Percentiles rank a stretch among this genome's conserved stretches.
Conservation (phyloP, 495 filamentous ascomycete species). For the Daldinia concentrica region DNA sequence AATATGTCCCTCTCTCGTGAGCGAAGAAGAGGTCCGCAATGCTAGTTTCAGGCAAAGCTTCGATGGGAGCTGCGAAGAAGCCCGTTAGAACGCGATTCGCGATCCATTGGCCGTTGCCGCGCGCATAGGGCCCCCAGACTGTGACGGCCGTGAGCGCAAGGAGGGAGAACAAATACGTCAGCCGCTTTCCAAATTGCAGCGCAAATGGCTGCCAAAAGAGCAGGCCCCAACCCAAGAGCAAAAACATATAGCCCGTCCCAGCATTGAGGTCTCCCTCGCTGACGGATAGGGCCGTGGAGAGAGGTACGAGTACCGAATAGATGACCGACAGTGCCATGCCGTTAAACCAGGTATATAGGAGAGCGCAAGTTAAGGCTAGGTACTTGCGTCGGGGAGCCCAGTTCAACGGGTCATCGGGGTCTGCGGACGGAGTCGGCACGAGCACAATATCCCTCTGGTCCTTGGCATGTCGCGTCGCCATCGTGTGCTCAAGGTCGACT, state of each 20-base stretch:
- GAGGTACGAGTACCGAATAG: slow-evolving; percentile 68
- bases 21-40: slow-evolving; percentile 75
- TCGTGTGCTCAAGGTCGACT: slow-evolving; percentile 58
- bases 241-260: slow-evolving; percentile 72
- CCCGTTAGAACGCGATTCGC: slow-evolving; percentile 68
- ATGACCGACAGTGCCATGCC: slow-evolving; percentile 69
- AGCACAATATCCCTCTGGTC: slow-evolving; percentile 64
- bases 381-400: slow-evolving; percentile 67
- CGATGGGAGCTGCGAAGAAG: slow-evolving; percentile 73
- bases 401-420: slow-evolving; percentile 70
- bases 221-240: slow-evolving; percentile 70
- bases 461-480: slow-evolving; percentile 55
- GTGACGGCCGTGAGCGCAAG: slow-evolving; percentile 57
- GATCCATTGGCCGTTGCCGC: slow-evolving; percentile 69
- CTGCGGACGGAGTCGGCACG: slow-evolving; percentile 64
- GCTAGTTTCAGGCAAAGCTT: slow-evolving; percentile 68
- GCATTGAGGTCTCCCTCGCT: slow-evolving; percentile 56
- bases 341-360: slow-evolving; percentile 66
- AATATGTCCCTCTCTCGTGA: slow-evolving; percentile 71
- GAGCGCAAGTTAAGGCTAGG: slow-evolving; percentile 59
- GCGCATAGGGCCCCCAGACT: slow-evolving; percentile 58
- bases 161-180: slow-evolving; percentile 67
- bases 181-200: slow-evolving; percentile 72
- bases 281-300: slow-evolving; percentile 64
- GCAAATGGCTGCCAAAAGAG: slow-evolving; percentile 76